Evolutionary conservation across 2,329 filamentous ascomycete species (phyloP).

Genomic region (Neofusicoccum parvum): DNA sequence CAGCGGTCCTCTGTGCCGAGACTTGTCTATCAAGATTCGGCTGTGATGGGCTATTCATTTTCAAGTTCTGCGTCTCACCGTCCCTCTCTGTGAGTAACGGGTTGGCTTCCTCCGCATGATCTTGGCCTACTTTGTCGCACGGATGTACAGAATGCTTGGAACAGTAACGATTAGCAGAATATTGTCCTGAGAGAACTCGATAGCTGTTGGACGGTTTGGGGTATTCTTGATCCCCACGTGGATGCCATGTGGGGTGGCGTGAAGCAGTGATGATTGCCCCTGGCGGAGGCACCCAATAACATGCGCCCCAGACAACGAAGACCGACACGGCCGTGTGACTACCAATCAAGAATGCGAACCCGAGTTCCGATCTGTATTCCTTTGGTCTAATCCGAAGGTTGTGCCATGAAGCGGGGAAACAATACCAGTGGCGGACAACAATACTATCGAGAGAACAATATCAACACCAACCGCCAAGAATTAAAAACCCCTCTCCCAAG

Average conservation of each 20-base stretch:
- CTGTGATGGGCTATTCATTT: too few species aligned
- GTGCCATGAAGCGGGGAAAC: not conserved
- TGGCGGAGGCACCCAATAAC: too few species aligned
- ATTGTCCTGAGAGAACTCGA: not conserved
- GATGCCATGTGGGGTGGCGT: not conserved
- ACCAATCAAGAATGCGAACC: not conserved
- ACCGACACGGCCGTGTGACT: not conserved
- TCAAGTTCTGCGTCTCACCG: too few species aligned
- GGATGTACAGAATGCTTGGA: too few species aligned
- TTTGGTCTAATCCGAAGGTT: not conserved
- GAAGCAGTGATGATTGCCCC: not conserved
- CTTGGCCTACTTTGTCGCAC: too few species aligned
- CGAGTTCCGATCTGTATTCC: not conserved
- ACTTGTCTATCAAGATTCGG: too few species aligned
- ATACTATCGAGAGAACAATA: slow-evolving; percentile 11
- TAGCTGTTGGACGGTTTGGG: not conserved
- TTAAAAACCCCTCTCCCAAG: not conserved
- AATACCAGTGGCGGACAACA: slow-evolving; percentile 7
- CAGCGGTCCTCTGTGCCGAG: too few species aligned
- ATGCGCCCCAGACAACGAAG: not conserved
- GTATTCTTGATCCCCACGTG: not conserved
- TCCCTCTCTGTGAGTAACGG: too few species aligned
- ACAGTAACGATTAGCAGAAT: too few species aligned
- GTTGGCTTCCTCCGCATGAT: too few species aligned
- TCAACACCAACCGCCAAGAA: slow-evolving; percentile 11